A percentile compares a stretch with the other conserved stretches of the same genome.
phyloP scores from a whole-genome alignment of 805 yeast genomes.

The Zygotorulaspora florentina region DNA sequence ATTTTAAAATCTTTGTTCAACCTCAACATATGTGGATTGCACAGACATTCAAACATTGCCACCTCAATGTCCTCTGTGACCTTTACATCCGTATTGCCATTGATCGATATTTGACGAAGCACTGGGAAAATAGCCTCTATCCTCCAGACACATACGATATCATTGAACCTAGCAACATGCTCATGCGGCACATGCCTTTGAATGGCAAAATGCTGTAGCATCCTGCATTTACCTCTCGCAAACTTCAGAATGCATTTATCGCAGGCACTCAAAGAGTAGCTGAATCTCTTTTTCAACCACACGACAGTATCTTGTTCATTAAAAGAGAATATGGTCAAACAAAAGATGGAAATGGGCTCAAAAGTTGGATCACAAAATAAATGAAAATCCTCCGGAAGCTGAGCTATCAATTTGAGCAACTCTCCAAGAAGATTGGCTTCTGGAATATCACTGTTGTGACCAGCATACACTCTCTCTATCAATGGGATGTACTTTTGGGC shows the following conservation, averaged over 20 bases:
- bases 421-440: conserved; percentile 37
- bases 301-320: conserved; percentile 41
- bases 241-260: conserved; percentile 51
- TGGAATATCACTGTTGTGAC: conserved; percentile 22
- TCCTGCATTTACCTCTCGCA: conserved; percentile 47
- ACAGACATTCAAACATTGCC: conserved; percentile 45
- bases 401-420: conserved; percentile 36
- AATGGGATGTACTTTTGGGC: conserved; percentile 22
- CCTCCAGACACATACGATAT: conserved; percentile 37
- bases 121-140: conserved; percentile 24
- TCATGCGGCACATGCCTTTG: conserved; percentile 48
- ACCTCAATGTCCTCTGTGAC: conserved; percentile 25
- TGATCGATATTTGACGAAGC: conserved; percentile 21
- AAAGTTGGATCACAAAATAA: conserved; percentile 53
- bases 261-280: conserved; percentile 45
- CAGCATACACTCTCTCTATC: conserved; percentile 31
- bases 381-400: conserved; percentile 37
- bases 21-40: conserved; percentile 50
- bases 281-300: conserved; percentile 41
- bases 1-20: conserved; percentile 34
- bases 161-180: conserved; percentile 34
- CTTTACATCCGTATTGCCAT: conserved; percentile 19
- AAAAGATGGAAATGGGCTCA: conserved; percentile 48
- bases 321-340: conserved; percentile 59
- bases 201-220: conserved; percentile 49